A percentile compares a stretch with the other conserved stretches of the same genome.
phyloP scores from a whole-genome alignment of 2,329 filamentous ascomycete species.

The Trematosphaeria pertusa region DNA sequence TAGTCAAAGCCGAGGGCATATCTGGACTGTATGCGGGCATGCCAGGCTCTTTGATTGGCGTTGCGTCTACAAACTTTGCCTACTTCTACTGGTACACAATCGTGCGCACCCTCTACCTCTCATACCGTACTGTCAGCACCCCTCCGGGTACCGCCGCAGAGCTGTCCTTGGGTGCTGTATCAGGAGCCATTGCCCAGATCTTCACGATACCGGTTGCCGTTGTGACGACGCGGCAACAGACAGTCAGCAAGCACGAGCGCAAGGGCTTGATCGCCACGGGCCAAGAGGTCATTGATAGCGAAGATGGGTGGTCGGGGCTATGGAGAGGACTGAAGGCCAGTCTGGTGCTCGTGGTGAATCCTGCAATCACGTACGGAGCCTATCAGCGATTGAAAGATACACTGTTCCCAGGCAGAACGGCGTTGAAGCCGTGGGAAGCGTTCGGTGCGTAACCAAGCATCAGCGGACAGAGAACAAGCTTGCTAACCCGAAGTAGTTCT shows the following conservation, averaged over 20 bases:
- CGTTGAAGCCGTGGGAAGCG: constrained; percentile 82
- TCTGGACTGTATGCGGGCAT: constrained; percentile 89
- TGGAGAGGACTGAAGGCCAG: constrained; percentile 97
- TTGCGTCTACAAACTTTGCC: constrained; percentile 97
- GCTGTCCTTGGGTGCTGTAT: constrained; percentile 81
- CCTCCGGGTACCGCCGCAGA: constrained; percentile 82
- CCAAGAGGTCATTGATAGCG: constrained; percentile 84
- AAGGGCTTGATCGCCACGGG: constrained; percentile 89
- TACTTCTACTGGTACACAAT: constrained; percentile 99
- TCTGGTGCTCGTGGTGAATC: constrained; percentile 93
- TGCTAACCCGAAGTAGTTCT: constrained; percentile 66
- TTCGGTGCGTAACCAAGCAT: constrained; percentile 72
- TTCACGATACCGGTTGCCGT: constrained; percentile 98
- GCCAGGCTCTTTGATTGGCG: constrained; percentile 82
- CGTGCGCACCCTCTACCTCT: constrained; percentile 80
- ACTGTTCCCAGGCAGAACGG: constrained; percentile 78
- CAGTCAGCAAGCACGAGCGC: constrained; percentile 80
- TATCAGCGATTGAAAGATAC: constrained; percentile 86
- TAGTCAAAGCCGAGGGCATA: constrained; percentile 80
- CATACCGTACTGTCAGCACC: constrained; percentile 62
- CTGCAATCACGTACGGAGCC: constrained; percentile 95
- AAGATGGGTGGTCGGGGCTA: constrained; percentile 86
- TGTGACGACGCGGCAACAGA: constrained; percentile 95
- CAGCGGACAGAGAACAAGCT: constrained; percentile 2
- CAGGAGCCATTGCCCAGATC: constrained; percentile 89